Evolutionary conservation across 352 stramenopile genomes (phyloP).

Genomic region (Globisporangium perplexum): DNA sequence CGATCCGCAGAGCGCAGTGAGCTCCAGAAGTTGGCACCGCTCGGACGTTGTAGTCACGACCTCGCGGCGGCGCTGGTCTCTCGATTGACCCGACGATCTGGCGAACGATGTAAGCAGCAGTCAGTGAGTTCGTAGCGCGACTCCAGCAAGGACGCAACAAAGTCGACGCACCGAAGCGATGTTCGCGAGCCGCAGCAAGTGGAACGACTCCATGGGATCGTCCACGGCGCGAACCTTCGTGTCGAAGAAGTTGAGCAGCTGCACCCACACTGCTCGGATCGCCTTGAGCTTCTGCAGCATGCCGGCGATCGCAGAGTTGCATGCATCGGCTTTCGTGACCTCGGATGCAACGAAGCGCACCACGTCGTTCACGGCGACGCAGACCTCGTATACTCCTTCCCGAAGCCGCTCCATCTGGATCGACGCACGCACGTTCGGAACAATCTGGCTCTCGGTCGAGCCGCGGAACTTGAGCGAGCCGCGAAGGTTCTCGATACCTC

Average conservation of each 20-base stretch:
- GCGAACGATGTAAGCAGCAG: background rate
- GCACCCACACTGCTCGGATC: constrained; percentile 49
- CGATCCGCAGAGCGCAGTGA: constrained; percentile 35
- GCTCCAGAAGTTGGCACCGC: constrained; percentile 13
- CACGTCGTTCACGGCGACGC: constrained; percentile 60
- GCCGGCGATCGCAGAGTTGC: constrained; percentile 53
- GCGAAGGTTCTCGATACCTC: constrained; percentile 45
- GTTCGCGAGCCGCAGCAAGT: constrained; percentile 52
- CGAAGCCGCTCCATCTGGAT: constrained; percentile 61
- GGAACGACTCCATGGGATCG: constrained; percentile 52
- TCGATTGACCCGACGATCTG: constrained; percentile 42
- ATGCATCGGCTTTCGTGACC: constrained; percentile 51
- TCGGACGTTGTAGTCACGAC: constrained; percentile 2
- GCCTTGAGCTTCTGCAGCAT: constrained; percentile 43
- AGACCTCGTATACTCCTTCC: constrained; percentile 51
- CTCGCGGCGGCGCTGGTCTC: constrained; percentile 10
- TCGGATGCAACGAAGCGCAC: constrained; percentile 38
- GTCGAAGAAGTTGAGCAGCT: constrained; percentile 72
- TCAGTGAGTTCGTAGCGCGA: background rate
- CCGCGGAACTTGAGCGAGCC: constrained; percentile 58
- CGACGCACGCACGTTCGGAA: constrained; percentile 60
- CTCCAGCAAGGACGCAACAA: constrained; percentile 1
- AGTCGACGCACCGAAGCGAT: constrained; percentile 48
- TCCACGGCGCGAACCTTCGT: constrained; percentile 43
- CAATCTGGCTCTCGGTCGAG: constrained; percentile 36